These are phyloP conservation scores for Chalciporus sphaerocephalus DNA, from an alignment of 768 basidiomycete genomes.

Conservation along the genomic window DNA sequence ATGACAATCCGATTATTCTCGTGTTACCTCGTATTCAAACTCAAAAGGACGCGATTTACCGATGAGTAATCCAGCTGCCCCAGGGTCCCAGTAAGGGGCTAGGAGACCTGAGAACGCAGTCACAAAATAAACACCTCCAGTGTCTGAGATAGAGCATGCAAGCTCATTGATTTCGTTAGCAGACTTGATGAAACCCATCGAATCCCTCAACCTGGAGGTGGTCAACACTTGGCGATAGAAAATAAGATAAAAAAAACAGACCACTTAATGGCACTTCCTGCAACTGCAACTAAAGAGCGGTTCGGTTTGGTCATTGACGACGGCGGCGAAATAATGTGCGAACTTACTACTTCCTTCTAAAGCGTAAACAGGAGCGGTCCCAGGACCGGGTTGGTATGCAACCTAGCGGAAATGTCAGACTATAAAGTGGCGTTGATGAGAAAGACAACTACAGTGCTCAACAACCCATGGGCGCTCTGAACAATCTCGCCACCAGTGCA, in stretches of 20 bases:
- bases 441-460: conserved; percentile 66
- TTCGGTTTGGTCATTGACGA: conserved; percentile 1
- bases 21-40: background rate
- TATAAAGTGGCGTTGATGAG: background rate
- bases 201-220: conserved; percentile 71
- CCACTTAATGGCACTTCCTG: conserved; percentile 95
- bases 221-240: background rate
- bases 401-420: conserved; percentile 43
- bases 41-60: conserved; percentile 39
- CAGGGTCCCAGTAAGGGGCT: conserved; percentile 96
- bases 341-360: conserved; percentile 88
- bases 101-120: conserved; percentile 95
- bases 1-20: conserved; percentile 56
- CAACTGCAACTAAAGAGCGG: conserved; percentile 68
- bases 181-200: conserved; percentile 74
- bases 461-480: conserved; percentile 76
- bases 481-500: conserved; percentile 88
- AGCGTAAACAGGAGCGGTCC: conserved; percentile 80
- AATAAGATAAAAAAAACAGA: conserved; percentile 21
- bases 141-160: conserved; percentile 68
- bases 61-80: conserved; percentile 82
- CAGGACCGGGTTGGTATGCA: conserved; percentile 83
- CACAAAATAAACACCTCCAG: conserved; percentile 93
- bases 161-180: conserved; percentile 83
- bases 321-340: background rate